Percentiles rank a stretch among this genome's conserved stretches.
Evolutionary conservation across 2,329 filamentous ascomycete species (phyloP).

Genomic region (Trichoderma koningii): DNA sequence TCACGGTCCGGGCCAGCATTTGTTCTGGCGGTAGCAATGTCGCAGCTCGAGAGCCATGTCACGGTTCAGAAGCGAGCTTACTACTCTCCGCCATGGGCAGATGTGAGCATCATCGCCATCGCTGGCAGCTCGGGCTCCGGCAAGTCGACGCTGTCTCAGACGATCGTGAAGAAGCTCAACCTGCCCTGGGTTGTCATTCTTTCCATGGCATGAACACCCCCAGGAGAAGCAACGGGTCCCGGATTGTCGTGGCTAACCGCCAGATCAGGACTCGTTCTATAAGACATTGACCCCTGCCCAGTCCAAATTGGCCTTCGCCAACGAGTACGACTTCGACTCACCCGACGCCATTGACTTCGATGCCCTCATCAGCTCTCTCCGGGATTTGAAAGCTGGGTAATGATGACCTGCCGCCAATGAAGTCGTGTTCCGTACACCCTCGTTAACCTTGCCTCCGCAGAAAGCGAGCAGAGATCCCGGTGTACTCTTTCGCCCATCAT

Average conservation of each 20-base stretch:
- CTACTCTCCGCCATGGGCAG: slow-evolving; percentile 93
- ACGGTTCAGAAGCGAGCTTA: slow-evolving; percentile 63
- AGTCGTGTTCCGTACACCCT: slow-evolving; percentile 20
- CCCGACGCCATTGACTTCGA: slow-evolving; percentile 96
- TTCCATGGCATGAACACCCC: slow-evolving; percentile 71
- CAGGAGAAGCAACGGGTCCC: slow-evolving; percentile 19
- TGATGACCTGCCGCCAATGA: slow-evolving; percentile 29
- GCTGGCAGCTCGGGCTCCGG: slow-evolving; percentile 92
- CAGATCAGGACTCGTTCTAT: slow-evolving; percentile 89
- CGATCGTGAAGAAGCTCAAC: slow-evolving; percentile 86
- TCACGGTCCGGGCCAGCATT: slow-evolving; percentile 14
- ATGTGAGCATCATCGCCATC: slow-evolving; percentile 94
- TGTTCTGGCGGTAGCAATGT: slow-evolving; percentile 33
- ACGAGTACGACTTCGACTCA: slow-evolving; percentile 95
- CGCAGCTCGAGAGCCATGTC: slow-evolving; percentile 45
- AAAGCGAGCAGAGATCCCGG: slow-evolving; percentile 84
- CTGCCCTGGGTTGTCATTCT: slow-evolving; percentile 97
- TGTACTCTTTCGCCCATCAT: slow-evolving; percentile 95
- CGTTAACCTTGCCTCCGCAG: slow-evolving; percentile 46
- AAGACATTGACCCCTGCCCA: slow-evolving; percentile 81
- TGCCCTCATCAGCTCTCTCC: slow-evolving; percentile 73
- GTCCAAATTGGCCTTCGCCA: slow-evolving; percentile 77
- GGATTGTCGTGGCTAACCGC: slow-evolving; percentile 31
- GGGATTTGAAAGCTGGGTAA: slow-evolving; percentile 89
- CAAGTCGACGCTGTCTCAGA: slow-evolving; percentile 90